These are phyloP conservation scores for Colletotrichum truncatum DNA, from an alignment of 2,329 filamentous ascomycete species.

Conservation along the genomic window DNA sequence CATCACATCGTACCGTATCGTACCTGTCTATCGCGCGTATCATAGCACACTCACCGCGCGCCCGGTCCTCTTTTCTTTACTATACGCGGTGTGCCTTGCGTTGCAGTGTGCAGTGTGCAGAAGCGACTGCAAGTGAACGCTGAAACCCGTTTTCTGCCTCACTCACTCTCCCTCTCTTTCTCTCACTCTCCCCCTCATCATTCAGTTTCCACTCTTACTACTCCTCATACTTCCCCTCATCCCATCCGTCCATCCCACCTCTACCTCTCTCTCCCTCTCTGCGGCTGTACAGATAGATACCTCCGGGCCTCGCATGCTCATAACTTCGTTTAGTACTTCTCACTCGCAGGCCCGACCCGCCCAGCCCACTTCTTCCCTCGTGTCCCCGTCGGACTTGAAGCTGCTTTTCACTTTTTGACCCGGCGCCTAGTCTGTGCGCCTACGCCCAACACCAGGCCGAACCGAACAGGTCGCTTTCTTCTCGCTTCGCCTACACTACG, in stretches of 20 bases:
- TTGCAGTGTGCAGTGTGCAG: slow-evolving; percentile 11
- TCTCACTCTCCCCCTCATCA: background rate
- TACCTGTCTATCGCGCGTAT: background rate
- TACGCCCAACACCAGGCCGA: slow-evolving; percentile 5
- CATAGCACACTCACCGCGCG: background rate
- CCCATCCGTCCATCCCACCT: background rate
- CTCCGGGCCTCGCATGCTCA: background rate
- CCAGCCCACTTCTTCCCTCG: slow-evolving; percentile 26
- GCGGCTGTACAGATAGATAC: background rate
- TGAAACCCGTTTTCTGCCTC: slow-evolving; percentile 1
- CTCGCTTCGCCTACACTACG: background rate
- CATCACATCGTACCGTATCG: background rate
- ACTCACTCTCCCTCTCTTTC: background rate
- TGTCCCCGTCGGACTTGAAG: slow-evolving; percentile 21
- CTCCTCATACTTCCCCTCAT: background rate
- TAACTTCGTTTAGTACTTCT: background rate
- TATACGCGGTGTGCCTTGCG: background rate
- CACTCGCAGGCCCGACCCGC: slow-evolving; percentile 2
- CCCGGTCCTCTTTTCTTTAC: background rate
- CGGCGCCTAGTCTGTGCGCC: slow-evolving; percentile 26
- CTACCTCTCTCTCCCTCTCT: background rate
- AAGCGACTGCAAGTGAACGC: slow-evolving; percentile 8
- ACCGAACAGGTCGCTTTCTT: background rate
- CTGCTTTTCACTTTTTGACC: slow-evolving; percentile 20
- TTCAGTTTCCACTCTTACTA: background rate